Evolutionary conservation across 805 yeast genomes (phyloP), one percentile per base, ranked within the genome.

Genomic region (Saccharomyces paradoxus): DNA sequence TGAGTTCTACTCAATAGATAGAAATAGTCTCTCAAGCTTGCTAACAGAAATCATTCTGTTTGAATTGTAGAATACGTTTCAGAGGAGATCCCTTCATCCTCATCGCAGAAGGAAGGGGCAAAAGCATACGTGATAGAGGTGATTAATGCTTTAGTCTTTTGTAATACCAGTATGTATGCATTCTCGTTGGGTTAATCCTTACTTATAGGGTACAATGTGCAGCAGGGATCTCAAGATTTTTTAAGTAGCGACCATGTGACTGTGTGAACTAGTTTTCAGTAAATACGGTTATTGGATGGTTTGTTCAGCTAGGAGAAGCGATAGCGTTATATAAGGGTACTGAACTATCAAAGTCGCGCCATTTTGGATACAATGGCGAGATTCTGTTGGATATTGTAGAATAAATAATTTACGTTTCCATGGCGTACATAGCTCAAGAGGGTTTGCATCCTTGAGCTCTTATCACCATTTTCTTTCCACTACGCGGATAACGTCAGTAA

Each of bases 401-500:
- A 63, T 49, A 57, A 67, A 63, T 46, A 62, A 71, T 37, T 60
- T 26, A 26, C 27, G 5, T 3, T 26, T 26, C 61, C 2, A 57
- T 80, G 4, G 77, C 77, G 63, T 69, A 6, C 63, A 64, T 9
- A 10, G 44, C 44, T 70, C 74, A 0, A 62, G 63, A 13, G 66
- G 58, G n/a, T 74, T 80, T 51, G 73, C 74, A 1, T 81, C 81
- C 62, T 57, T 79, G 2, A 78, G 73, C n/a, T 0, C 69, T 5
- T 79, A 82, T 62, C 79, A 79, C 0, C 75, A 78, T 62, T 74
- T 72, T 0, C 58, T 76, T 55, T 72, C 72, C 3, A 62, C 56
- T n/a, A 29, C 13, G 31, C 6, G 13, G 13, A 12, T 29, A 65
- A 66, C 27, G 60, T 72, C 22, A 57, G 77, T 7, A 27, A 30